A percentile compares a stretch with the other conserved stretches of the same genome.
Evolutionary conservation across 345 rosid genomes (phyloP).

Genomic region (Corchorus capsularis): DNA sequence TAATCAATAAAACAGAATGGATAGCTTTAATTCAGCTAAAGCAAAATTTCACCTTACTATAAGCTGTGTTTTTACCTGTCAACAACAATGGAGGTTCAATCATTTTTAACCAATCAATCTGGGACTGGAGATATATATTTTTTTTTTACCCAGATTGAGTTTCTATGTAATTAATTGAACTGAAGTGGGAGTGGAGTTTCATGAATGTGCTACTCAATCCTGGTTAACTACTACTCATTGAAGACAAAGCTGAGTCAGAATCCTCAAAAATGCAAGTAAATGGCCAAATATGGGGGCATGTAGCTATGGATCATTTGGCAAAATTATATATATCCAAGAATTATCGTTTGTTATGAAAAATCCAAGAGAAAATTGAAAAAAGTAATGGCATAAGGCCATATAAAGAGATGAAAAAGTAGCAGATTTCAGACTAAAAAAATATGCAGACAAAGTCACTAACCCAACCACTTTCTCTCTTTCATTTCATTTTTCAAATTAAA

Average conservation of each 20-base stretch:
- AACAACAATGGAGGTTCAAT: too few relatives aligned
- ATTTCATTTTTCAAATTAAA: constrained; percentile 29
- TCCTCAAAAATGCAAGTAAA: neutral
- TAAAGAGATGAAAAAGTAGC: constrained; percentile 16
- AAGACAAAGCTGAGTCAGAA: constrained; percentile 16
- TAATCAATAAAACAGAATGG: too few relatives aligned
- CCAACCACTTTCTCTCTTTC: constrained; percentile 13
- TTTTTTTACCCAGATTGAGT: too few relatives aligned
- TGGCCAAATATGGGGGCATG: constrained; percentile 14
- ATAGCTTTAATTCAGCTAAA: too few relatives aligned
- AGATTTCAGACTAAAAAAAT: neutral
- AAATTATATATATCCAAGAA: neutral
- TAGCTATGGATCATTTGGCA: constrained; percentile 4
- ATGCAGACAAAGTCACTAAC: constrained; percentile 29
- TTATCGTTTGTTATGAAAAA: constrained; percentile 10
- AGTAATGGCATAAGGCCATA: neutral
- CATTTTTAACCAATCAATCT: too few relatives aligned
- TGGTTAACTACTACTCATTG: neutral
- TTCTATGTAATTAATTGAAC: too few relatives aligned
- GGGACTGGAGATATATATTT: too few relatives aligned
- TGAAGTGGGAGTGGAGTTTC: too few relatives aligned
- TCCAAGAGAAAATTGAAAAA: constrained; percentile 18
- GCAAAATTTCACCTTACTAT: too few relatives aligned
- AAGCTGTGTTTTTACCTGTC: too few relatives aligned
- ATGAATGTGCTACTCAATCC: neutral